Percentiles rank a stretch among this genome's conserved stretches.
phyloP scores from a whole-genome alignment of 495 filamentous ascomycete species.

The Tetracladium marchalianum region DNA sequence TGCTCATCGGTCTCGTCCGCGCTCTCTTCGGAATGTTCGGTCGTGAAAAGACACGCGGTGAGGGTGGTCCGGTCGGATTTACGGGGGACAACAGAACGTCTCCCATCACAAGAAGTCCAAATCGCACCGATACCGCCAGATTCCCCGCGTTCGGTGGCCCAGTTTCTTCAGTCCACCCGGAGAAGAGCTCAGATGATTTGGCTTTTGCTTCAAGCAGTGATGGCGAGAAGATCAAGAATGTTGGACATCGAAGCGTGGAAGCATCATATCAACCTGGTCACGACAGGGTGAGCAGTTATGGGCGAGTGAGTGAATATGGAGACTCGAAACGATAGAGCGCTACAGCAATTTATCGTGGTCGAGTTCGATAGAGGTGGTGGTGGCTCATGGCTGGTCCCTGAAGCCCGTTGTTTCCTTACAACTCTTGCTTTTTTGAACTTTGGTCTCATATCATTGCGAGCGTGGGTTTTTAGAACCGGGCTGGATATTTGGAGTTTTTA shows the following conservation, averaged over 20 bases:
- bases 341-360: no score
- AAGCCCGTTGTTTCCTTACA: no score
- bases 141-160: constrained; percentile 17
- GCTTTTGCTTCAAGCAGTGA: background rate
- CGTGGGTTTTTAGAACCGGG: background rate
- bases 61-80: constrained; percentile 29
- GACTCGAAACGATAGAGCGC: constrained; percentile 10
- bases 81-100: constrained; percentile 10
- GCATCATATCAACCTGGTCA: constrained; percentile 12
- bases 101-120: constrained; percentile 1
- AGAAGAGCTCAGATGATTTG: background rate
- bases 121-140: background rate
- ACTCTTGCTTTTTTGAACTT: background rate
- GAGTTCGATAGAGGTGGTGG: background rate
- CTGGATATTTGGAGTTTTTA: background rate
- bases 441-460: background rate
- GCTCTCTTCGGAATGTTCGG: constrained; percentile 43
- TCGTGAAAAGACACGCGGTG: constrained; percentile 40
- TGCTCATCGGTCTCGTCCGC: constrained; percentile 61
- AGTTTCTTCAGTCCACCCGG: constrained; percentile 1
- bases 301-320: constrained; percentile 1
- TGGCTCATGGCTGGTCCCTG: constrained; percentile 1
- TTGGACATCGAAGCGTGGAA: constrained; percentile 10
- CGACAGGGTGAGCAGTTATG: constrained; percentile 13
- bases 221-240: constrained; percentile 8